These are phyloP conservation scores for Exophiala phaeomuriformis DNA, from an alignment of 2,329 filamentous ascomycete genomes.

Conservation along the genomic window DNA sequence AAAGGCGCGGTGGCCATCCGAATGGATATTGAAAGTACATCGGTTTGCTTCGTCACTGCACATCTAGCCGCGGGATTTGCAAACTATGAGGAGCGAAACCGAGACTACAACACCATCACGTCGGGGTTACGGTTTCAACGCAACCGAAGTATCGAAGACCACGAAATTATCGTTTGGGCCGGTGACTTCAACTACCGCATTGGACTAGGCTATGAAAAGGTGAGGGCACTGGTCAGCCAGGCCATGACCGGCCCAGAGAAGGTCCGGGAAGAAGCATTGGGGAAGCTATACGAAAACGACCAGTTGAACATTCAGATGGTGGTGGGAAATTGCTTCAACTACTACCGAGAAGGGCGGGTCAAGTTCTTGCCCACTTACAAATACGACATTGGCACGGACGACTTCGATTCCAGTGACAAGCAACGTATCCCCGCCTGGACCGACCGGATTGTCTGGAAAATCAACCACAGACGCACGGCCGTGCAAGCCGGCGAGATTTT, in stretches of 20 bases:
- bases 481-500: constrained; percentile 18
- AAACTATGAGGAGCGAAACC: constrained; percentile 93
- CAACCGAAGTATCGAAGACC: constrained; percentile 84
- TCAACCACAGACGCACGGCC: constrained; percentile 21
- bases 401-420: constrained; percentile 90
- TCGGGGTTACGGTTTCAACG: constrained; percentile 83
- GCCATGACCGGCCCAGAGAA: constrained; percentile 72
- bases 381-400: constrained; percentile 80
- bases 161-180: constrained; percentile 86
- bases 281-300: constrained; percentile 28
- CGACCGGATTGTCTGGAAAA: constrained; percentile 78
- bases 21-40: constrained; percentile 87
- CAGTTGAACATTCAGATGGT: constrained; percentile 94
- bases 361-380: constrained; percentile 92
- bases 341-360: constrained; percentile 84
- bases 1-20: constrained; percentile 96
- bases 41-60: constrained; percentile 90
- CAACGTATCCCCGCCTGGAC: constrained; percentile 94
- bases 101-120: constrained; percentile 84
- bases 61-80: constrained; percentile 93
- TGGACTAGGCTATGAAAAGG: constrained; percentile 69
- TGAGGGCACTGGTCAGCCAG: constrained; percentile 64
- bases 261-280: constrained; percentile 54
- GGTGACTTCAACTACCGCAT: constrained; percentile 99
- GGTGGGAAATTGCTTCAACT: constrained; percentile 78